Percentiles rank a stretch among this genome's conserved stretches.
Conservation (phyloP, 768 basidiomycete species). For the Suillus cothurnatus region DNA sequence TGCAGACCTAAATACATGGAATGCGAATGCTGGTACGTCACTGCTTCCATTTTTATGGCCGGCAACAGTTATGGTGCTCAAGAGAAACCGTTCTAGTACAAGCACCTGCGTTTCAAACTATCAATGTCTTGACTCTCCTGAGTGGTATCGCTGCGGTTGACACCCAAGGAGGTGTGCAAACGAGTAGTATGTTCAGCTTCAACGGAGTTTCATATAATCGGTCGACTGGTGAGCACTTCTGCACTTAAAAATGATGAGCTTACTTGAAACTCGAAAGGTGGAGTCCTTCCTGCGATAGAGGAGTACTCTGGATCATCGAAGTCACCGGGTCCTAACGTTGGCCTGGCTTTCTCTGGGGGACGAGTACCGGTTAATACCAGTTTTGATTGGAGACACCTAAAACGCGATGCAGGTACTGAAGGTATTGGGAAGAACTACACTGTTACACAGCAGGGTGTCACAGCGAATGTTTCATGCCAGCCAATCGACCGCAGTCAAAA, state of each 20-base stretch:
- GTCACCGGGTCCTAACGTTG: background rate
- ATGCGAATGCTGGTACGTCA: background rate
- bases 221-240: background rate
- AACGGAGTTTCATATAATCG: conserved; percentile 5
- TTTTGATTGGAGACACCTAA: background rate
- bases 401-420: background rate
- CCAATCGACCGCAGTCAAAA: background rate
- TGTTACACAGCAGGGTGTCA: conserved; percentile 20
- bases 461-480: conserved; percentile 17
- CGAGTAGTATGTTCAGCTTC: background rate
- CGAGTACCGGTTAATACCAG: background rate
- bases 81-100: background rate
- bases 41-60: background rate
- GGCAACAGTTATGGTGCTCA: background rate
- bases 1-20: rapidly evolving
- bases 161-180: background rate
- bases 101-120: background rate
- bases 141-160: background rate
- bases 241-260: background rate
- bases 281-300: background rate
- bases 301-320: background rate
- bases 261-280: background rate
- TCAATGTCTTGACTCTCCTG: background rate
- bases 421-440: conserved; percentile 9
- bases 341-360: background rate